These are phyloP conservation scores for Furcasterigmium sp. DNA, from an alignment of 2,329 filamentous ascomycete genomes.

Conservation along the genomic window DNA sequence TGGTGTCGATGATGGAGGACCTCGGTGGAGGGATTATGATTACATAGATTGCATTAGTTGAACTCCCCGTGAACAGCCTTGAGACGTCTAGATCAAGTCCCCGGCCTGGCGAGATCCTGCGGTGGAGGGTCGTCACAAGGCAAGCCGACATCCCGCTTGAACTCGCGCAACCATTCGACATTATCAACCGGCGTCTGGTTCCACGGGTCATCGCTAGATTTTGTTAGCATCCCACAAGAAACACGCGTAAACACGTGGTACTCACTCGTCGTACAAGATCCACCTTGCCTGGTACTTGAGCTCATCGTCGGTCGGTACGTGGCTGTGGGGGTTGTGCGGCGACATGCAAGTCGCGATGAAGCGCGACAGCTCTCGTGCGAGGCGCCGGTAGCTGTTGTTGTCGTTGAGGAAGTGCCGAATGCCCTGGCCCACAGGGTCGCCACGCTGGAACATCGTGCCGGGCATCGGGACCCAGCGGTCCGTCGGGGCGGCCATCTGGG, in stretches of 20 bases:
- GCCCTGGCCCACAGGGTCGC: neutral
- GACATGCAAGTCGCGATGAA: constrained; percentile 22
- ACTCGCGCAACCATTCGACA: constrained; percentile 6
- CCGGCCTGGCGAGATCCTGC: neutral
- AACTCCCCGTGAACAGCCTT: neutral
- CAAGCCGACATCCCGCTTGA: constrained; percentile 5
- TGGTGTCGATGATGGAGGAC: neutral
- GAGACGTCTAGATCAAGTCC: no score
- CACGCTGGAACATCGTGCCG: neutral
- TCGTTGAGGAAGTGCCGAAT: constrained; percentile 16
- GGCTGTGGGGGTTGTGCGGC: constrained; percentile 20
- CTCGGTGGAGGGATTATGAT: neutral
- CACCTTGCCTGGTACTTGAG: constrained; percentile 25
- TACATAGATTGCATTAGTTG: neutral
- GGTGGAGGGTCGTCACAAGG: neutral
- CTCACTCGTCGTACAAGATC: constrained; percentile 24
- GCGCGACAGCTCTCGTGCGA: constrained; percentile 15
- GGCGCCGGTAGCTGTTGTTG: constrained; percentile 17
- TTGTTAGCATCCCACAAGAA: neutral
- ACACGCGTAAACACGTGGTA: neutral
- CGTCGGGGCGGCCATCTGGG: neutral
- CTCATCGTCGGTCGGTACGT: constrained; percentile 27
- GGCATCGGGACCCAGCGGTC: neutral
- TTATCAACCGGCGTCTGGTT: constrained; percentile 11
- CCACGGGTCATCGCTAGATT: constrained; percentile 9